phyloP scores from a whole-genome alignment of 805 yeast species.

The Candida easanensis region DNA sequence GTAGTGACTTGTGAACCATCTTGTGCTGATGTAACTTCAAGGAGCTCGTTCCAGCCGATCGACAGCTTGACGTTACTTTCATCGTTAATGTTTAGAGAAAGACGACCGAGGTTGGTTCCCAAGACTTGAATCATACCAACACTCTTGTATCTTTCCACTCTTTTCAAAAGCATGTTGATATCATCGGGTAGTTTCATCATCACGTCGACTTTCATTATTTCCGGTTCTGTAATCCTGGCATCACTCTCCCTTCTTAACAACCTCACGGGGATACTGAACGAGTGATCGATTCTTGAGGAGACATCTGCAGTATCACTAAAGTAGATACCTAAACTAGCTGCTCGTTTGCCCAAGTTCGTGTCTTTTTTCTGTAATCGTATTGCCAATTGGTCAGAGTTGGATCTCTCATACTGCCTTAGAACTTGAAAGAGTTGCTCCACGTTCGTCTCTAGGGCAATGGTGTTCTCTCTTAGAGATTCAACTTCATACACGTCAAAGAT shows the following conservation, averaged over 20 bases:
- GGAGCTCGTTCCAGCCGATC: constrained; percentile 55
- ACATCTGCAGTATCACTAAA: constrained; percentile 45
- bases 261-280: constrained; percentile 70
- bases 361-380: constrained; percentile 45
- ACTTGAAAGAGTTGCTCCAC: constrained; percentile 59
- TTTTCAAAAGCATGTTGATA: constrained; percentile 49
- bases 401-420: constrained; percentile 51
- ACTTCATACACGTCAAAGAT: constrained; percentile 31
- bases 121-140: constrained; percentile 48
- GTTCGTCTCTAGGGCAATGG: constrained; percentile 59
- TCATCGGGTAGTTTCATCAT: constrained; percentile 48
- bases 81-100: constrained; percentile 52
- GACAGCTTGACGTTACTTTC: constrained; percentile 50
- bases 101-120: constrained; percentile 47
- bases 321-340: constrained; percentile 53
- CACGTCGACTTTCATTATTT: constrained; percentile 49
- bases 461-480: constrained; percentile 49
- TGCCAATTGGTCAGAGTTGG: constrained; percentile 48
- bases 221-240: constrained; percentile 59
- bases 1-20: constrained; percentile 14
- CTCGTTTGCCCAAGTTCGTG: constrained; percentile 31
- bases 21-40: constrained; percentile 36
- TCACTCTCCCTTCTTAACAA: constrained; percentile 55
- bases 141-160: constrained; percentile 64
- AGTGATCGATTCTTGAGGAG: constrained; percentile 52